Percentiles rank a stretch among this genome's conserved stretches.
Conservation (phyloP, 1,139 yeast genomes). For the Suhomyces chickasaworum region DNA sequence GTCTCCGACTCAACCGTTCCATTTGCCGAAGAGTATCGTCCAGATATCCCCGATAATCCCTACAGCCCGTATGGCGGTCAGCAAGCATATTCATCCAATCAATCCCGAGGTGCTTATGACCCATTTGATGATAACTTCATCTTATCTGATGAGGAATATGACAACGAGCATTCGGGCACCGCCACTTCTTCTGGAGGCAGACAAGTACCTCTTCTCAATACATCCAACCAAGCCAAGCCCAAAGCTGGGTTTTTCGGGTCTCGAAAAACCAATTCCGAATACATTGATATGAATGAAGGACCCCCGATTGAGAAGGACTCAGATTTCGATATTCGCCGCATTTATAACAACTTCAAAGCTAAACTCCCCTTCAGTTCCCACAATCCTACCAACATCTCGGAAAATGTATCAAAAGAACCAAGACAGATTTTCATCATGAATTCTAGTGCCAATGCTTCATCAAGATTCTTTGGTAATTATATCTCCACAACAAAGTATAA, state of each 20-base stretch:
- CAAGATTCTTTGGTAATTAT: slow-evolving; percentile 76
- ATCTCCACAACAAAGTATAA: slow-evolving; percentile 97
- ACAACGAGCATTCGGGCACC: slow-evolving; percentile 13
- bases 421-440: slow-evolving; percentile 73
- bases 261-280: slow-evolving; percentile 15
- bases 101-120: slow-evolving; percentile 16
- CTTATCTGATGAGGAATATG: slow-evolving; percentile 39
- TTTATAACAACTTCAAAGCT: slow-evolving; percentile 48
- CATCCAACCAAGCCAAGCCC: slow-evolving; percentile 21
- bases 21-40: slow-evolving; percentile 2
- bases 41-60: slow-evolving; percentile 11
- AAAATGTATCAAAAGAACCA: slow-evolving; percentile 41
- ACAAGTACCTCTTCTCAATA: slow-evolving; percentile 30
- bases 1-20: not conserved
- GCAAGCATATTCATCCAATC: slow-evolving; percentile 3
- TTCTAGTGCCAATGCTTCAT: slow-evolving; percentile 51
- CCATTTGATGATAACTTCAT: slow-evolving; percentile 43
- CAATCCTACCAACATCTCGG: slow-evolving; percentile 10
- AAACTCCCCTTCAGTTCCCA: slow-evolving; percentile 30
- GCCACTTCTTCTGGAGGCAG: slow-evolving; percentile 14
- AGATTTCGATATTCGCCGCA: slow-evolving; percentile 60
- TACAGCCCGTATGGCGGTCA: slow-evolving; percentile 12
- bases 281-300: slow-evolving; percentile 19
- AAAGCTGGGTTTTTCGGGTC: slow-evolving; percentile 20
- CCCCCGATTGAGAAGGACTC: slow-evolving; percentile 20